phyloP scores from a whole-genome alignment of 129 eudicot species.

The Tagetes patula region DNA sequence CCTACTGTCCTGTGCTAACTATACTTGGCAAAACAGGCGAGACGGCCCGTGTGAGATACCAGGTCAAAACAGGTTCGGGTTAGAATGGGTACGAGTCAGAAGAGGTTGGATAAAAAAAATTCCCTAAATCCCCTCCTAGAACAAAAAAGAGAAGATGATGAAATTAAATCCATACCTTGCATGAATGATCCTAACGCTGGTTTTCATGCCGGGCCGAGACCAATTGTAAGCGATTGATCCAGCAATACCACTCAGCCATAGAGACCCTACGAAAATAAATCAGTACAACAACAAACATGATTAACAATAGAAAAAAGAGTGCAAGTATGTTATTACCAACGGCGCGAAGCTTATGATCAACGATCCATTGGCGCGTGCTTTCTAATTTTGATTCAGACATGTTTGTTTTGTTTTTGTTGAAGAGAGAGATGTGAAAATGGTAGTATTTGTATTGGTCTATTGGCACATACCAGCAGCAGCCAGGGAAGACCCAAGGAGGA shows the following conservation, averaged over 20 bases:
- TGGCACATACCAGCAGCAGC: no score
- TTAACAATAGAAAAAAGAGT: not conserved
- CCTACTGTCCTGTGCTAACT: no score
- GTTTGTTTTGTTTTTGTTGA: not conserved
- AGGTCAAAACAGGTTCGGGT: no score
- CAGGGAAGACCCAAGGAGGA: no score
- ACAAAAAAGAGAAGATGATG: not conserved
- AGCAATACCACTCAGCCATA: slow-evolving; percentile 64
- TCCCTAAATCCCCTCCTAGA: no score
- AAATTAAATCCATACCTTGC: slow-evolving; percentile 42
- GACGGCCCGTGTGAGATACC: no score
- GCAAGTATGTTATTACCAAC: slow-evolving; percentile 42
- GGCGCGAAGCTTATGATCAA: slow-evolving; percentile 64
- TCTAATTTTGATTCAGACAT: slow-evolving; percentile 49
- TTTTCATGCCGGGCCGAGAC: slow-evolving; percentile 78
- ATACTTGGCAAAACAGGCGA: no score
- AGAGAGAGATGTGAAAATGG: no score
- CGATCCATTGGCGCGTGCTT: slow-evolving; percentile 49
- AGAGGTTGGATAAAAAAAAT: no score
- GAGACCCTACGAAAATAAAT: slow-evolving; percentile 34
- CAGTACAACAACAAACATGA: not conserved
- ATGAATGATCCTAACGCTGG: slow-evolving; percentile 79
- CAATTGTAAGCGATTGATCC: slow-evolving; percentile 80
- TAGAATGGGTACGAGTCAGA: no score
- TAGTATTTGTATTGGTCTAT: no score